Base-by-base conservation (phyloP, 495 filamentous ascomycete species). In the Penicillium canescens region DNA sequence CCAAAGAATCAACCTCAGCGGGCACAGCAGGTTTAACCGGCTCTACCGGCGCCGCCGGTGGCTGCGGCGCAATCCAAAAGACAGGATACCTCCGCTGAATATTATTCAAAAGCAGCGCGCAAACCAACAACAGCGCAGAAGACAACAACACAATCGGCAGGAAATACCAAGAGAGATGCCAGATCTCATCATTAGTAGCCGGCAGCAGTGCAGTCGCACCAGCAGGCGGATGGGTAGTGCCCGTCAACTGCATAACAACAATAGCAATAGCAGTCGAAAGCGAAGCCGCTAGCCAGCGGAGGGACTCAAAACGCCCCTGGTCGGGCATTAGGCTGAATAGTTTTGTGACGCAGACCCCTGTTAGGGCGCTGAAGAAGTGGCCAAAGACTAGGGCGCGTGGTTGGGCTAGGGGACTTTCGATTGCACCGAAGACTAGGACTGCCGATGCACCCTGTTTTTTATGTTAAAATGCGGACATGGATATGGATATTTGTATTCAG, bases 161-260 rank as follows among this genome's bases (percentile, higher is more conserved):
- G 28, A 86, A 76, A 35, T 81, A 81, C 89, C 89, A 94, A 0
- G 87, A 89, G 43, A 95, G 71, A 0, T 61, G 58, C 33, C 74
- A 77, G 1, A 87, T 71, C 1, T 70, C 67, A 1, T 78, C 60
- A 40, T 85, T 78, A 0, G 83, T 75, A 1, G 86, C 86, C 0
- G 88, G 87, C 24, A 94, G 74, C 10, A 96, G 62, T 1, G 90
- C 91, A 3, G 89, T 92, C 1, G 91, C 91, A 11, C 91, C 91
- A 0, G 89, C 91, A 3, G 91, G 91, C 6, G 91, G 91, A 59
- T 96, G 87, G 0, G 90, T 78, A 0, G 89, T 92, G 6, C 83
- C 82, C 0, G 89, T 92, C 13, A 89, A 49, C 2, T 80, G 79
- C 91, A 95, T 96, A 16, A 84, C 59, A 0, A 84, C 76, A 7